A percentile compares a stretch with the other conserved stretches of the same genome.
phyloP scores from a whole-genome alignment of 192 early-diverging fungal species.

The Coemansia aciculifera region DNA sequence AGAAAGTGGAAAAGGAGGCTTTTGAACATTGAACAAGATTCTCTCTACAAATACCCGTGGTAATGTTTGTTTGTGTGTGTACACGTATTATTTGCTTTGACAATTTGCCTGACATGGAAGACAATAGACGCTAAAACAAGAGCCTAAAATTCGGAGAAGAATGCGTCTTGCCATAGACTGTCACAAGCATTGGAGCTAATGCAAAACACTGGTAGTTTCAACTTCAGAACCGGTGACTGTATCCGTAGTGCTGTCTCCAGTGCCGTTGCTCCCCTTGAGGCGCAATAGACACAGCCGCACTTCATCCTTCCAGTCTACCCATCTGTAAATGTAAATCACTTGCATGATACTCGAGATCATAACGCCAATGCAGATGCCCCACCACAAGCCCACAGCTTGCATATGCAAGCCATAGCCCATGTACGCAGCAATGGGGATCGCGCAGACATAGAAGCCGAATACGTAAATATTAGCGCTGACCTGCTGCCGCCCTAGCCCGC shows the following conservation, averaged over 20 bases:
- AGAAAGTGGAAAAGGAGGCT: neutral
- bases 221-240: neutral
- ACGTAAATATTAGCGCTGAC: slow-evolving; percentile 58
- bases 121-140: neutral
- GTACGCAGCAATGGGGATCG: slow-evolving; percentile 58
- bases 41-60: neutral
- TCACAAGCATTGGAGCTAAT: neutral
- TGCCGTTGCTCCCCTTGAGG: neutral
- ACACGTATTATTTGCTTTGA: neutral
- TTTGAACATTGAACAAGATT: neutral
- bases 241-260: neutral
- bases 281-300: slow-evolving; percentile 38
- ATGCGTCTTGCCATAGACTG: neutral
- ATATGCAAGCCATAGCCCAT: slow-evolving; percentile 50
- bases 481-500: slow-evolving; percentile 58
- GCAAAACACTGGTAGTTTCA: neutral
- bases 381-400: slow-evolving; percentile 52
- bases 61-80: neutral
- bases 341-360: slow-evolving; percentile 39
- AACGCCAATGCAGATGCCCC: slow-evolving; percentile 42
- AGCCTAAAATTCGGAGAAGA: neutral
- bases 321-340: slow-evolving; percentile 21
- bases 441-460: slow-evolving; percentile 56
- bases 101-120: neutral
- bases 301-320: slow-evolving; percentile 39